These are phyloP conservation scores for Emericellopsis cladophorae DNA, from an alignment of 2,329 filamentous ascomycete genomes.

Conservation along the genomic window DNA sequence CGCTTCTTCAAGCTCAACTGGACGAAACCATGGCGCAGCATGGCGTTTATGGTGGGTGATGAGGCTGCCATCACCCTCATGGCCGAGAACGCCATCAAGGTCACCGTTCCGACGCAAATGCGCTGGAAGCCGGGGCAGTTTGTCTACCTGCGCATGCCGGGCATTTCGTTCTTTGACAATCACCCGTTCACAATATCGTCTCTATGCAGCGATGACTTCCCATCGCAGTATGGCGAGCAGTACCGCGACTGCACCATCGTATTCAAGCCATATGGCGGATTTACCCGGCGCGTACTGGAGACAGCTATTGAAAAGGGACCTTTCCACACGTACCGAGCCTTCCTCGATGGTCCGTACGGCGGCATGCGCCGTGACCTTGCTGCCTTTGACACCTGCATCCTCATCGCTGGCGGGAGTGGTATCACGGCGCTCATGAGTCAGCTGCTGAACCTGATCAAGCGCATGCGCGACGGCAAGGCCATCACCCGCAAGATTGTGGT, in stretches of 20 bases:
- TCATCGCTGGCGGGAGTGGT: conserved; percentile 88
- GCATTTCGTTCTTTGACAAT: conserved; percentile 80
- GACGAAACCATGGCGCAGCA: conserved; percentile 58
- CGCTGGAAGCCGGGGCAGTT: conserved; percentile 91
- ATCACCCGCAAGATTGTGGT: conserved; percentile 84
- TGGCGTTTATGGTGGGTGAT: conserved; percentile 79
- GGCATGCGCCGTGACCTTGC: conserved; percentile 84
- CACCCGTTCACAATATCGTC: conserved; percentile 94
- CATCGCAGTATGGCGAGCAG: conserved; percentile 77
- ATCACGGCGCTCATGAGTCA: conserved; percentile 91
- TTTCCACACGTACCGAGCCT: conserved; percentile 84
- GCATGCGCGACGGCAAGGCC: conserved; percentile 89
- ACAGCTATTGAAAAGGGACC: conserved; percentile 76
- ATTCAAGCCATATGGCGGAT: conserved; percentile 83
- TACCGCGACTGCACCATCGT: conserved; percentile 85
- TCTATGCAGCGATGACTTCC: conserved; percentile 84
- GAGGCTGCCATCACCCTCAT: conserved; percentile 83
- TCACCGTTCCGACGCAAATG: conserved; percentile 88
- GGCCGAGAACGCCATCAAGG: conserved; percentile 87
- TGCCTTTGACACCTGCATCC: conserved; percentile 84
- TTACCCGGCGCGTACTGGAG: conserved; percentile 74
- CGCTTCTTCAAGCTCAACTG: conserved; percentile 84
- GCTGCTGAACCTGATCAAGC: conserved; percentile 84
- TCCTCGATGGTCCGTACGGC: conserved; percentile 88
- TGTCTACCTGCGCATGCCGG: conserved; percentile 87